Evolutionary conservation across 306 rosid genomes (phyloP).

Genomic region (Pterocarpus santalinus): DNA sequence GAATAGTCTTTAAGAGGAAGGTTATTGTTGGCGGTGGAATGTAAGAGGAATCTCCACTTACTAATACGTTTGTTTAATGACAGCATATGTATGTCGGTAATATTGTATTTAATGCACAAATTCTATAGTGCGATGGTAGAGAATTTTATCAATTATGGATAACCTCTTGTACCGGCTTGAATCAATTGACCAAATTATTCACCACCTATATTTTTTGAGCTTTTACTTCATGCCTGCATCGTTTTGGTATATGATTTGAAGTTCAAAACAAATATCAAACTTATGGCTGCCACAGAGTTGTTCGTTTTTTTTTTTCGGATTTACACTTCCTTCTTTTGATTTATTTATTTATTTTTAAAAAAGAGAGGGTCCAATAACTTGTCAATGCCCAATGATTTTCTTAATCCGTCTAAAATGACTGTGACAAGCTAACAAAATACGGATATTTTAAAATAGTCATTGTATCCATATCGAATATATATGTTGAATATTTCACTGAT

Average conservation of each 20-base stretch:
- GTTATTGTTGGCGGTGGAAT: slow-evolving; percentile 15
- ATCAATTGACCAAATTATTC: slow-evolving; percentile 40
- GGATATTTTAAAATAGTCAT: not conserved
- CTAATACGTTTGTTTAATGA: not conserved
- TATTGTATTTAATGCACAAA: not conserved
- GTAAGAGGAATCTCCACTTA: not conserved
- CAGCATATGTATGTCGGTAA: not conserved
- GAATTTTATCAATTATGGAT: slow-evolving; percentile 26
- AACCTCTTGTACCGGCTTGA: slow-evolving; percentile 12
- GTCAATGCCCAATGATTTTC: too few species aligned
- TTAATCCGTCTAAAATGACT: too few species aligned
- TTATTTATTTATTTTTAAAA: not conserved
- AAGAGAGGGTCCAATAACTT: not conserved
- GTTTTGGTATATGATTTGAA: slow-evolving; percentile 4
- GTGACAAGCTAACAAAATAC: too few species aligned
- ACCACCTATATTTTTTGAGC: slow-evolving; percentile 23
- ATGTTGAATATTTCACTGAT: too few species aligned
- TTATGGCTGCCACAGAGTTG: not conserved
- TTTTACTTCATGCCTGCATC: slow-evolving; percentile 31
- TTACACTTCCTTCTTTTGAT: not conserved
- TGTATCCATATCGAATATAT: too few species aligned
- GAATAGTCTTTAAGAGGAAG: not conserved
- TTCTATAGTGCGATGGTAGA: slow-evolving; percentile 10
- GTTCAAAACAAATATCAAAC: slow-evolving; percentile 1
- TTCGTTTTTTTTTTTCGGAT: not conserved